Evolutionary conservation across 495 filamentous ascomycete species (phyloP).

Genomic region (Aspergillus cristatus): DNA sequence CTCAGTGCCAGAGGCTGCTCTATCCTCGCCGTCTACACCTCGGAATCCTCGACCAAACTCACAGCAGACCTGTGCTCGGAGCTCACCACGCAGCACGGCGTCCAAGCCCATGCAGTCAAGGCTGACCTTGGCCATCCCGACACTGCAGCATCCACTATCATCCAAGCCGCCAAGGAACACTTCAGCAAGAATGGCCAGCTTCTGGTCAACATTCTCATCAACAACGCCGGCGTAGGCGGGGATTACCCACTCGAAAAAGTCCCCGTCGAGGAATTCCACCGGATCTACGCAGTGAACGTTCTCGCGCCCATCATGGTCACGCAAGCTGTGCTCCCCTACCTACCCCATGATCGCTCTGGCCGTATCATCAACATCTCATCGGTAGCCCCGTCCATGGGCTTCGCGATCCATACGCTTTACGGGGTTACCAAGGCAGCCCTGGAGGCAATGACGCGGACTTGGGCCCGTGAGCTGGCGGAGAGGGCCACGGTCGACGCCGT

Average conservation of each 20-base stretch:
- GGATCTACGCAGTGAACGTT: slow-evolving; percentile 64
- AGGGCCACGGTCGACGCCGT: slow-evolving; percentile 65
- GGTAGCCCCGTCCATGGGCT: slow-evolving; percentile 53
- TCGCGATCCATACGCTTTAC: slow-evolving; percentile 55
- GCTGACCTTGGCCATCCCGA: too few species aligned
- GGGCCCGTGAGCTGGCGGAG: slow-evolving; percentile 63
- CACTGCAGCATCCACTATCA: too few species aligned
- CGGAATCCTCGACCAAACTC: too few species aligned
- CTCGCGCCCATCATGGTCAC: slow-evolving; percentile 61
- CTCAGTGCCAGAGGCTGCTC: too few species aligned
- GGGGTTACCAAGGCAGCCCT: slow-evolving; percentile 70
- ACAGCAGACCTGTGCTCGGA: too few species aligned
- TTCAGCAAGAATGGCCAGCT: slow-evolving; percentile 40
- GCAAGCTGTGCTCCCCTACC: slow-evolving; percentile 51
- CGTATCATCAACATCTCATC: slow-evolving; percentile 62
- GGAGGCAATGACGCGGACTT: slow-evolving; percentile 72
- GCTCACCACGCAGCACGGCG: too few species aligned
- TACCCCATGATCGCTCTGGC: slow-evolving; percentile 60
- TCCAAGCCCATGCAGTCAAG: too few species aligned
- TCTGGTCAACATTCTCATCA: slow-evolving; percentile 67
- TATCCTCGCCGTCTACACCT: too few species aligned
- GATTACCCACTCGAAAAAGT: slow-evolving; percentile 32
- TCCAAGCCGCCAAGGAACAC: slow-evolving; percentile 28
- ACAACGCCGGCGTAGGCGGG: slow-evolving; percentile 57
- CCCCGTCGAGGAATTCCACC: slow-evolving; percentile 44